Conservation (phyloP, 768 basidiomycete species). For the Leucosporidium yakuticum region DNA sequence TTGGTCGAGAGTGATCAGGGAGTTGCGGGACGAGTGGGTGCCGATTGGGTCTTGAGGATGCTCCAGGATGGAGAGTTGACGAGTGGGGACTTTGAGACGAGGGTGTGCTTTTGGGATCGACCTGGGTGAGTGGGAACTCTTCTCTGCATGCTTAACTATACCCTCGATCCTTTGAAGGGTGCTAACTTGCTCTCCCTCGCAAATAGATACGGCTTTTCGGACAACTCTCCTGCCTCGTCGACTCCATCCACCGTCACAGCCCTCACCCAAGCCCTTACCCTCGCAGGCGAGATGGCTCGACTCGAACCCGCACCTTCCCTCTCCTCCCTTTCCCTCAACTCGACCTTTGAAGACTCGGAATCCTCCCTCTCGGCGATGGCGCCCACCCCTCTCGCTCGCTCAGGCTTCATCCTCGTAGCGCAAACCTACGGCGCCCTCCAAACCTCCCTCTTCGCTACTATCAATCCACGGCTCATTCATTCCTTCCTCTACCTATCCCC, state of each 20-base stretch:
- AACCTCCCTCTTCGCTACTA: slow-evolving; percentile 27
- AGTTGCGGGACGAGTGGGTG: slow-evolving; percentile 18
- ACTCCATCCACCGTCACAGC: slow-evolving; percentile 22
- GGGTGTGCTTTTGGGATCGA: slow-evolving; percentile 34
- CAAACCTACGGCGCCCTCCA: slow-evolving; percentile 14
- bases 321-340: background rate
- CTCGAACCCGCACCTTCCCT: slow-evolving; percentile 26
- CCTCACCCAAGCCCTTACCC: slow-evolving; percentile 26
- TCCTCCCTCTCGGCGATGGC: background rate
- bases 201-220: slow-evolving; percentile 30
- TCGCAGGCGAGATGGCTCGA: slow-evolving; percentile 31
- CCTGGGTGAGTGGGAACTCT: slow-evolving; percentile 18
- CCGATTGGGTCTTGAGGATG: slow-evolving; percentile 28
- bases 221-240: slow-evolving; percentile 16
- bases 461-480: slow-evolving; percentile 26
- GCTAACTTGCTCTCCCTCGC: background rate
- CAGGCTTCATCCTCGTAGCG: slow-evolving; percentile 29
- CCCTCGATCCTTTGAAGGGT: no score
- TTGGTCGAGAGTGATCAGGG: slow-evolving; percentile 33
- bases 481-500: slow-evolving; percentile 29
- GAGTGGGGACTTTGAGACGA: slow-evolving; percentile 19
- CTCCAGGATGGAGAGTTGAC: slow-evolving; percentile 27
- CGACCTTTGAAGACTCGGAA: background rate
- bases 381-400: slow-evolving; percentile 29
- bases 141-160: background rate